These are phyloP conservation scores for Davidsoniella virescens DNA, from an alignment of 2,329 filamentous ascomycete species.

Conservation along the genomic window DNA sequence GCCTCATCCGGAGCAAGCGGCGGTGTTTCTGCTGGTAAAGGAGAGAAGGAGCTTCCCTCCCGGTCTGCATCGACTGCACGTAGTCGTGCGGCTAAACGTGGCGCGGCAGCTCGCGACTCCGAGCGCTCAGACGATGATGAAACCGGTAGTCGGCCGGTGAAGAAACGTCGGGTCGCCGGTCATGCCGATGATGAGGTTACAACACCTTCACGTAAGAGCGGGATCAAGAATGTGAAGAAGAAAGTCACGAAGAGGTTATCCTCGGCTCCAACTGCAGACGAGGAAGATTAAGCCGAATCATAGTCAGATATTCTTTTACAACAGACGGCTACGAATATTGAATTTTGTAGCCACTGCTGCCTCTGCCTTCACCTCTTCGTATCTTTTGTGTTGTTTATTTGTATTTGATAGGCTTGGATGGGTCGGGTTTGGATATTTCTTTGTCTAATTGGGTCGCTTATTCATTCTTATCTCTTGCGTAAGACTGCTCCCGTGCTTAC, in stretches of 20 bases:
- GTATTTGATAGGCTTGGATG: neutral
- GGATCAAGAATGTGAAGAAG: slow-evolving; percentile 11
- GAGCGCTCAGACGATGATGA: slow-evolving; percentile 11
- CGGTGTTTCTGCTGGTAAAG: slow-evolving; percentile 17
- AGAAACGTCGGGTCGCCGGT: slow-evolving; percentile 20
- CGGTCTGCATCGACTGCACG: slow-evolving; percentile 16
- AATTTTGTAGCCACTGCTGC: no score
- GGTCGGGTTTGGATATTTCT: neutral
- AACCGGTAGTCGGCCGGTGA: slow-evolving; percentile 3
- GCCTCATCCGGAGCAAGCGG: slow-evolving; percentile 24
- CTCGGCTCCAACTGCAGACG: slow-evolving; percentile 1
- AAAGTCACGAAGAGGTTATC: slow-evolving; percentile 6
- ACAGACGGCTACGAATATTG: neutral
- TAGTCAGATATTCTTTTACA: neutral
- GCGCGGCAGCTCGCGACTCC: slow-evolving; percentile 22
- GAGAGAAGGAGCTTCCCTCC: slow-evolving; percentile 23
- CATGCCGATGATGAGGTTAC: slow-evolving; percentile 19
- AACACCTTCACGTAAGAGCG: slow-evolving; percentile 15
- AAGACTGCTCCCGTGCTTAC: no score
- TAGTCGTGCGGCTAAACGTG: slow-evolving; percentile 20
- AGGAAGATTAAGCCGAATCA: neutral
- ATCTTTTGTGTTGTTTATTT: slow-evolving; percentile 1
- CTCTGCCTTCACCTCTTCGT: neutral
- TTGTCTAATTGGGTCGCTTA: neutral
- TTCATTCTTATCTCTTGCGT: no score